Evolutionary conservation across 2,329 filamentous ascomycete genomes (phyloP).

Genomic region (Boeremia exigua): DNA sequence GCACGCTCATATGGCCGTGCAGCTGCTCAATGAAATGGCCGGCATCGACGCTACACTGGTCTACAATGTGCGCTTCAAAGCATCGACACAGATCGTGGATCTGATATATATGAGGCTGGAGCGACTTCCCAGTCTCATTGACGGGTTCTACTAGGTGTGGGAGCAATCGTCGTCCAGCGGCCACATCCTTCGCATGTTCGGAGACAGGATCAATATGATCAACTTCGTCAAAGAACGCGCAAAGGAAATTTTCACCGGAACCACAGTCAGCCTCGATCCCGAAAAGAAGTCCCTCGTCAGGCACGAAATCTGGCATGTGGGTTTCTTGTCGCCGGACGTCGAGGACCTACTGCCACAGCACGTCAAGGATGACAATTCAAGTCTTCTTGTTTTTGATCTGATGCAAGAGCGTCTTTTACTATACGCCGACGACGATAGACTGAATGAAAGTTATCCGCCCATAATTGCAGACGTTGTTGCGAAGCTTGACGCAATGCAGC

Average conservation of each 20-base stretch:
- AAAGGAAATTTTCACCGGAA: not conserved
- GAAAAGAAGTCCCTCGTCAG: too few relatives aligned
- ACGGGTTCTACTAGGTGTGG: not conserved
- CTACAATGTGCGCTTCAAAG: not conserved
- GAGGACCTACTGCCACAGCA: not conserved
- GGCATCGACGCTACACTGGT: not conserved
- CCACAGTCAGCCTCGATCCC: not conserved
- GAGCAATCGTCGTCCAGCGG: not conserved
- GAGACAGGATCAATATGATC: not conserved
- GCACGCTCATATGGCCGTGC: not conserved
- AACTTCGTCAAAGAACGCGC: not conserved
- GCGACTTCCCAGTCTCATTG: not conserved
- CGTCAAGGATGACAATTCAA: not conserved
- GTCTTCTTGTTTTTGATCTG: not conserved
- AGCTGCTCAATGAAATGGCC: not conserved
- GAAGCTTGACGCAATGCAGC: not conserved
- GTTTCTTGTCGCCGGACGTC: not conserved
- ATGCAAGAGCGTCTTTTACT: not conserved
- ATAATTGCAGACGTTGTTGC: not conserved
- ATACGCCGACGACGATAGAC: not conserved
- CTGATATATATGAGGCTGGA: not conserved
- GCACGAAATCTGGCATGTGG: not conserved
- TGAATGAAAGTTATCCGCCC: too few relatives aligned
- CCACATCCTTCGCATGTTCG: not conserved
- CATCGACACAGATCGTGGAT: not conserved